Evolutionary conservation across 2,329 filamentous ascomycete genomes (phyloP), one percentile per base, ranked within the genome.

Genomic region (Exophiala xenobiotica): DNA sequence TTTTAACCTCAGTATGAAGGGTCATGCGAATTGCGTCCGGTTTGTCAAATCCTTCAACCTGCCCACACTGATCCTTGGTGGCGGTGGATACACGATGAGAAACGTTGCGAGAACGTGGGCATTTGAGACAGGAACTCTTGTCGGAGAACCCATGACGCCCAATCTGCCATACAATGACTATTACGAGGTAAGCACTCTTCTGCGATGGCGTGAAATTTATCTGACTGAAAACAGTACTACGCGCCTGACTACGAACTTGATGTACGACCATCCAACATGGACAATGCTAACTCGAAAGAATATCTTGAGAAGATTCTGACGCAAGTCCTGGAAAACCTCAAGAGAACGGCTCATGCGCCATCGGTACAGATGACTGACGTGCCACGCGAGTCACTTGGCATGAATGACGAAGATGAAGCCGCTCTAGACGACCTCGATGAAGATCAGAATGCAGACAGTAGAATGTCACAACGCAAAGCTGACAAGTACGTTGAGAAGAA

Each of bases 161-260:
- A 85, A 88, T n/a, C 78, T 97, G 33, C 92, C 92, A 0, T 97
- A 90, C 70, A 97, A 96, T 58, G 92, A 97, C 74, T 97, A 97
- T 70, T 97, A 97, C 65, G 83, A 86, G 67, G 78, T 79, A 66
- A 63, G 70, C 57, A 19, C 37, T 24, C 8, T 23, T 38, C 24
- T 6, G 18, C 6, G 9, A 26, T n/a, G 31, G 38, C 16, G 38
- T 44, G 29, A 3, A 40, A 47, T 41, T 22, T 23, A 18, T 27
- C 58, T 57, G 44, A 59, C 63, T 68, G 60, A 33, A 18, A 31
- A 20, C 56, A 81, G 76, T 87, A 87, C 64, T 87, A 86, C 64
- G 82, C 79, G 4, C 83, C 83, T 2, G 83, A 87, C 63, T 87
- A 85, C 64, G 82, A 87, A 66, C 75, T 87, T 35, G 81, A 86